Conservation (phyloP, 345 rosid species). For the Aurinia saxatilis region DNA sequence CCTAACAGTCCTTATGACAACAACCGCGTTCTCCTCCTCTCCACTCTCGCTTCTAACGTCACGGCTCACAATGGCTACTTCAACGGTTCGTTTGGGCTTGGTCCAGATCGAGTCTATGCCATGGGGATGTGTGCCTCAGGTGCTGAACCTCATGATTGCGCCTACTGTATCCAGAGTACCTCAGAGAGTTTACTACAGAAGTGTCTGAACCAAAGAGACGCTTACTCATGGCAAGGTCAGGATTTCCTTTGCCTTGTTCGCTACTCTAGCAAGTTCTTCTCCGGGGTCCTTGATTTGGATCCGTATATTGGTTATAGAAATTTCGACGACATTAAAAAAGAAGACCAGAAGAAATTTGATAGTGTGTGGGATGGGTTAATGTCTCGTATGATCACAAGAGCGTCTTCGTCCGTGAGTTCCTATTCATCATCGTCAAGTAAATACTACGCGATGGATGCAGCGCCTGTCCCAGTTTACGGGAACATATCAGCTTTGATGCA, state of each 20-base stretch:
- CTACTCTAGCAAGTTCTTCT: too few relatives aligned
- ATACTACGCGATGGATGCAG: slow-evolving; percentile 5
- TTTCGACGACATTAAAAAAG: background rate
- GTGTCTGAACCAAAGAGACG: slow-evolving; percentile 31
- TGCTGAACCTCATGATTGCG: slow-evolving; percentile 8
- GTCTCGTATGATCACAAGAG: too few relatives aligned
- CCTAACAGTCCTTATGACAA: slow-evolving; percentile 17
- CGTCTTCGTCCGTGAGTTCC: slow-evolving; percentile 3
- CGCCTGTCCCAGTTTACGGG: background rate
- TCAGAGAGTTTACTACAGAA: background rate
- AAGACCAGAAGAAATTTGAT: background rate
- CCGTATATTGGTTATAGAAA: background rate
- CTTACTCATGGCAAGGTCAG: slow-evolving; percentile 23
- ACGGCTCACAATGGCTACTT: background rate
- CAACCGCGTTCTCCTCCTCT: slow-evolving; percentile 9
- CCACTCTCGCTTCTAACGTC: slow-evolving; percentile 13
- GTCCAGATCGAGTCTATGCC: background rate
- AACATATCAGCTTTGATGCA: slow-evolving; percentile 21
- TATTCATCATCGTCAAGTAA: background rate
- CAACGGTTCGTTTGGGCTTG: background rate
- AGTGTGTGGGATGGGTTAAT: slow-evolving; percentile 5
- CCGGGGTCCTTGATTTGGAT: background rate
- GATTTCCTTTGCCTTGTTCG: slow-evolving; percentile 25
- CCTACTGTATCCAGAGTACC: slow-evolving; percentile 18
- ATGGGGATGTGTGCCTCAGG: slow-evolving; percentile 9